phyloP scores from a whole-genome alignment of 495 filamentous ascomycete species.

The Neurospora tetraspora region DNA sequence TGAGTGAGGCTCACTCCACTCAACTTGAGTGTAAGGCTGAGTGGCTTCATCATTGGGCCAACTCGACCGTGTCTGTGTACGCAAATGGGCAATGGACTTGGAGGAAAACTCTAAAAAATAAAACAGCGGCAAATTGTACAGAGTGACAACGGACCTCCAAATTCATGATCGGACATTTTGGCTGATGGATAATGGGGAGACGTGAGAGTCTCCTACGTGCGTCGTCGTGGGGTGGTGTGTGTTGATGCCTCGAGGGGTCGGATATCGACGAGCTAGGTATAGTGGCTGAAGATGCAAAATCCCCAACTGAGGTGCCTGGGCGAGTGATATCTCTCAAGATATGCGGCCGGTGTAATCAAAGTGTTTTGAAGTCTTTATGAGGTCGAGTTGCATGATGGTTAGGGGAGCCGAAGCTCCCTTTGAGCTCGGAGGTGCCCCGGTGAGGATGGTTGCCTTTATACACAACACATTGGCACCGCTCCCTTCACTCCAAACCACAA shows the following conservation, averaged over 20 bases:
- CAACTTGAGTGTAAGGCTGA: not conserved
- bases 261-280: not conserved
- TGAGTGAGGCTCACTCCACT: not conserved
- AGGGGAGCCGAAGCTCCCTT: conserved; percentile 3
- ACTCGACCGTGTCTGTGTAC: not conserved
- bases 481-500: not conserved
- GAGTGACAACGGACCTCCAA: conserved; percentile 49
- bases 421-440: not conserved
- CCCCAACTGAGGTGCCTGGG: not conserved
- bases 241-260: not conserved
- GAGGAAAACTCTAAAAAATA: conserved; percentile 2
- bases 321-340: not conserved
- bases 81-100: not conserved
- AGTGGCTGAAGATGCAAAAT: not conserved
- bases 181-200: conserved; percentile 1
- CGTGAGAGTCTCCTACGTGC: not conserved
- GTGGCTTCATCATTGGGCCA: not conserved
- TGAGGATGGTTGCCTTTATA: conserved; percentile 10
- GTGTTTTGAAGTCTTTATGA: not conserved
- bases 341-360: not conserved
- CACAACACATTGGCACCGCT: not conserved
- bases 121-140: conserved; percentile 10
- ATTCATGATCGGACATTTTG: conserved; percentile 86
- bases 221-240: not conserved
- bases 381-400: conserved; percentile 8